Evolutionary conservation across 1,139 yeast species (phyloP), one percentile per base, ranked within the genome.

Genomic region (Ashbya aceris): DNA sequence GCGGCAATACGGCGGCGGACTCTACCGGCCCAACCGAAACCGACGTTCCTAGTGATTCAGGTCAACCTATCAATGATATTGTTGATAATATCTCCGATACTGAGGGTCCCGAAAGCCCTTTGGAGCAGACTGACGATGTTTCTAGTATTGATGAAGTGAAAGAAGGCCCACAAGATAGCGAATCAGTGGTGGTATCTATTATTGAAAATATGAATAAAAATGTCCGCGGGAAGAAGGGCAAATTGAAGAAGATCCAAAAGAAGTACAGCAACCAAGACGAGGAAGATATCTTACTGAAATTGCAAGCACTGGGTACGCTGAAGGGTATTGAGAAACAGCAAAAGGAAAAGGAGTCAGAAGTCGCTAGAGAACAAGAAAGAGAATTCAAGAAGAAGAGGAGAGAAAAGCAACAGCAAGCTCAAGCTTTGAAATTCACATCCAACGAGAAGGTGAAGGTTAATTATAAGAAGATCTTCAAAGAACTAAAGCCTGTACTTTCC

Each of bases 221-320:
- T 36, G 79, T 81, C 2, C 77, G 96, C 55, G 96, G 96, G 38
- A 86, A 83, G 62, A 84, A 81, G 58, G 79, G 83, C 17, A 87
- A 87, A 57, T 58, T 83, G 61, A 86, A 85, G 68, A 89, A 85
- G 60, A 83, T 84, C 43, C 82, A 83, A 27, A 70, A 76, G 41
- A 89, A 87, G 56, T 91, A 91, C 57, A 87, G 80, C 1, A 87
- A 82, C 47, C 97, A 89, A 61, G 97, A 89, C 57, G 96, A 86
- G 43, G 94, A 85, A 44, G 97, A 91, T 54, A 73, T 87, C 44
- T 58, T 65, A 40, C 55, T 80, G 46, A 73, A 91, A 47, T 77
- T 89, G 83, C 78, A 83, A 46, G 83, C 82, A 1, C 67, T 91
- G 40, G 98, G 97, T 3, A 83, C 95, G 0, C 68, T 82, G 54